phyloP scores from a whole-genome alignment of 1,284 basidiomycete species.

The Gymnopus androsaceus region DNA sequence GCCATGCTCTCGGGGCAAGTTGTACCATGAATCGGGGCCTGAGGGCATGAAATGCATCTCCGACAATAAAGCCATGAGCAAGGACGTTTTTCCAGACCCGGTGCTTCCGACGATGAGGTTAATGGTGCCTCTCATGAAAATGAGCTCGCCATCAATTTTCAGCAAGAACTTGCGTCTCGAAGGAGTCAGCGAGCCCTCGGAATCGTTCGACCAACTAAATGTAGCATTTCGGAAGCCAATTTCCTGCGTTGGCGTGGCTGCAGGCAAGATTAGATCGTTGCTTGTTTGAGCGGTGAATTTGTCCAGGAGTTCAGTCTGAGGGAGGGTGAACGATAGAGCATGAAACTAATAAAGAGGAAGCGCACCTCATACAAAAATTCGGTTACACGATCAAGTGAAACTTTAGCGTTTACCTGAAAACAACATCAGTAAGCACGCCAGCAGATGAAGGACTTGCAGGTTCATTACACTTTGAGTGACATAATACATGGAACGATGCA shows the following conservation, averaged over 20 bases:
- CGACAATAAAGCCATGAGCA: constrained; percentile 59
- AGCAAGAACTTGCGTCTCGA: constrained; percentile 47
- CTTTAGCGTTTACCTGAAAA: constrained; percentile 26
- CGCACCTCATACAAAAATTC: constrained; percentile 43
- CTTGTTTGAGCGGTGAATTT: neutral
- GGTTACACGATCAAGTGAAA: constrained; percentile 47
- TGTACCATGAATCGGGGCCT: constrained; percentile 60
- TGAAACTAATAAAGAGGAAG: constrained; percentile 18
- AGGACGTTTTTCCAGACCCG: constrained; percentile 44
- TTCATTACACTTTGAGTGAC: constrained; percentile 4
- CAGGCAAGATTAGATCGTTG: neutral
- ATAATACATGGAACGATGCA: constrained; percentile 1
- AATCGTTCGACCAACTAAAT: constrained; percentile 42
- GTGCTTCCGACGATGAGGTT: constrained; percentile 67
- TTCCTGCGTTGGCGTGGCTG: constrained; percentile 15
- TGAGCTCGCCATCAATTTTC: constrained; percentile 48
- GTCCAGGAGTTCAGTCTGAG: constrained; percentile 7
- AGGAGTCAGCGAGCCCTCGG: constrained; percentile 31
- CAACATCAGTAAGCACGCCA: neutral
- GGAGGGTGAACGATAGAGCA: neutral
- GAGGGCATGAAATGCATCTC: constrained; percentile 68
- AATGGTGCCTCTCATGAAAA: constrained; percentile 56
- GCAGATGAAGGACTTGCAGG: neutral
- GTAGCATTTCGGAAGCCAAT: constrained; percentile 45
- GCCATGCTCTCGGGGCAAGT: constrained; percentile 64